Evolutionary conservation across 306 rosid genomes (phyloP).

Genomic region (Fragaria nilgerrensis): DNA sequence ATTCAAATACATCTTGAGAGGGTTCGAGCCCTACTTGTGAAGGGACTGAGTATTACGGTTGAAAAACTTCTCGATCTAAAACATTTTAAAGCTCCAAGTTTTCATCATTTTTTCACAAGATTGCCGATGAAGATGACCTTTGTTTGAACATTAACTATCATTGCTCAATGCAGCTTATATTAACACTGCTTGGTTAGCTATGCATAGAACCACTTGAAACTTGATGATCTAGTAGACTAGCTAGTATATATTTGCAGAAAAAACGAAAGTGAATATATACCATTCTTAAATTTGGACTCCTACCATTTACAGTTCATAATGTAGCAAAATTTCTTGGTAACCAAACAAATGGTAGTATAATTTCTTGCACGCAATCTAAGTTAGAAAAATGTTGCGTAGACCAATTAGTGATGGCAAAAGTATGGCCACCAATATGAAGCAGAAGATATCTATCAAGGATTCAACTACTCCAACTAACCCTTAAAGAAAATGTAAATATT

Average conservation of each 20-base stretch:
- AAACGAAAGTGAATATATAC: not conserved
- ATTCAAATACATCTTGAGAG: not conserved
- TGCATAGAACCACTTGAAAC: too few species aligned
- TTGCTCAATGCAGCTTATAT: not conserved
- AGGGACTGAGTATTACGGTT: not conserved
- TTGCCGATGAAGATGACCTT: not conserved
- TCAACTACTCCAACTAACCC: conserved; percentile 33
- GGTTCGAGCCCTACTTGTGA: not conserved
- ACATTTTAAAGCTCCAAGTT: not conserved
- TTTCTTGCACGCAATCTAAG: conserved; percentile 16
- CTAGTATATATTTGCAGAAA: not conserved
- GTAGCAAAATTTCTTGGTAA: not conserved
- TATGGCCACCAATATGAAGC: conserved; percentile 31
- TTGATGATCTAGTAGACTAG: too few species aligned
- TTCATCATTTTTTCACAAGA: not conserved
- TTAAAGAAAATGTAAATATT: not conserved
- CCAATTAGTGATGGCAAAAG: not conserved
- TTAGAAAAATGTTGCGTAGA: not conserved
- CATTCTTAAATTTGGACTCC: not conserved
- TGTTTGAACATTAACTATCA: not conserved
- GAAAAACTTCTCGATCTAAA: not conserved
- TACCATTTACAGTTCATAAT: not conserved
- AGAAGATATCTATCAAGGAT: conserved; percentile 1
- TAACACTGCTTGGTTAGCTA: not conserved
- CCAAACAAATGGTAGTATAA: not conserved